Conservation (phyloP, 140 eudicot genomes). For the Cichorium intybus region DNA sequence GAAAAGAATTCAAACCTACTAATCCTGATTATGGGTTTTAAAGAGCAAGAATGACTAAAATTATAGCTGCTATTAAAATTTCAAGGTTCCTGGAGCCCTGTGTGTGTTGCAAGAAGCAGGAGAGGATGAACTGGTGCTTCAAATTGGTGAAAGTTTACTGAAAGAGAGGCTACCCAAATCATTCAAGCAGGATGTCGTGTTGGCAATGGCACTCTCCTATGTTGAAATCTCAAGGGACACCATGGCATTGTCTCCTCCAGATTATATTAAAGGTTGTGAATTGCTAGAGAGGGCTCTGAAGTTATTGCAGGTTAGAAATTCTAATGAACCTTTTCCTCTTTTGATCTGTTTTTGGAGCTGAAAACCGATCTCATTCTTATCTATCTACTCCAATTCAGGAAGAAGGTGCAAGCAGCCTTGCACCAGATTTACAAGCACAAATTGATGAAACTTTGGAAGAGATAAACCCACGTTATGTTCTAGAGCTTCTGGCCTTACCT, state of each 20-base stretch:
- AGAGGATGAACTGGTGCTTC: conserved; percentile 79
- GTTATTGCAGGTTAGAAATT: conserved; percentile 62
- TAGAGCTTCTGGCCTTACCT: conserved; percentile 89
- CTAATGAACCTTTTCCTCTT: not conserved
- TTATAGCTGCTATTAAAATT: not conserved
- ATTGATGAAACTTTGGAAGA: conserved; percentile 97
- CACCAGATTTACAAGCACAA: conserved; percentile 92
- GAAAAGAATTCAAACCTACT: not conserved
- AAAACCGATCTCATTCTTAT: not conserved
- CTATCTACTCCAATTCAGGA: conserved; percentile 46
- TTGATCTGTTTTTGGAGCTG: too few species aligned
- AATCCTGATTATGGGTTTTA: not conserved
- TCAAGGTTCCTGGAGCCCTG: conserved; percentile 92
- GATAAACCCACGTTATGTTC: conserved; percentile 80
- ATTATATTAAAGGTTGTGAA: conserved; percentile 82
- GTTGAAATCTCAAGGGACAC: conserved; percentile 88
- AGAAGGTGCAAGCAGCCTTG: conserved; percentile 98
- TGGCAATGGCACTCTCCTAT: conserved; percentile 92
- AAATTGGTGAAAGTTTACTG: conserved; percentile 76
- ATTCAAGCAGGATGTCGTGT: conserved; percentile 91
- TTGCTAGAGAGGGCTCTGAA: conserved; percentile 82
- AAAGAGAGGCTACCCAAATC: conserved; percentile 86
- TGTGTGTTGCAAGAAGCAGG: conserved; percentile 94
- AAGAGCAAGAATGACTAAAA: not conserved
- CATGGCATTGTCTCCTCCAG: conserved; percentile 86